A percentile compares a stretch with the other conserved stretches of the same genome.
phyloP scores from a whole-genome alignment of 495 filamentous ascomycete species.

The Aspergillus asperescens region DNA sequence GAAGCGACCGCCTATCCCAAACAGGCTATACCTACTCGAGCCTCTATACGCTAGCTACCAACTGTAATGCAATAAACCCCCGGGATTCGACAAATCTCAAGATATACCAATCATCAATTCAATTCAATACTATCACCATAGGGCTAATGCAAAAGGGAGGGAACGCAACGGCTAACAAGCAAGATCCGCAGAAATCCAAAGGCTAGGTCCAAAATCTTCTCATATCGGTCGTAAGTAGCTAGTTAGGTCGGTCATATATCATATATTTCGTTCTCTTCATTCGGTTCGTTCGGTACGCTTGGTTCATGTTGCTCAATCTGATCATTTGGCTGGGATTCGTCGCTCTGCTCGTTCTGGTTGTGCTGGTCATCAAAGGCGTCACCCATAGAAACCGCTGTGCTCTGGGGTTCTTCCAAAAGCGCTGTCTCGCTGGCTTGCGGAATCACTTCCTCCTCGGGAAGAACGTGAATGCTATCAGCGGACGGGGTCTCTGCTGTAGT shows the following conservation, averaged over 20 bases:
- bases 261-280: background rate
- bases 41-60: no score
- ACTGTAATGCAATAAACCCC: background rate
- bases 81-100: background rate
- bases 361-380: background rate
- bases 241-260: background rate
- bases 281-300: background rate
- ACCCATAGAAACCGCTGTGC: background rate
- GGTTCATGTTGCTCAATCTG: background rate
- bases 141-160: background rate
- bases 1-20: no score
- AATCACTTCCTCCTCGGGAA: background rate
- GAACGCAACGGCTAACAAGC: slow-evolving; percentile 1
- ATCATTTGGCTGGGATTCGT: background rate
- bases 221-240: slow-evolving; percentile 20
- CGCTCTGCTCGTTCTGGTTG: background rate
- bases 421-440: no score
- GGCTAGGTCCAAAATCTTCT: slow-evolving; percentile 4
- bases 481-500: background rate
- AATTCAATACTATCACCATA: no score
- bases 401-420: background rate
- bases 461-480: background rate
- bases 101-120: background rate
- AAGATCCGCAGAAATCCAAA: slow-evolving; percentile 5
- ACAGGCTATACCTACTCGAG: no score